Evolutionary conservation across 78 protist genomes (phyloP), one percentile per base, ranked within the genome.

Genomic region (Cavenderia fasciculata): DNA sequence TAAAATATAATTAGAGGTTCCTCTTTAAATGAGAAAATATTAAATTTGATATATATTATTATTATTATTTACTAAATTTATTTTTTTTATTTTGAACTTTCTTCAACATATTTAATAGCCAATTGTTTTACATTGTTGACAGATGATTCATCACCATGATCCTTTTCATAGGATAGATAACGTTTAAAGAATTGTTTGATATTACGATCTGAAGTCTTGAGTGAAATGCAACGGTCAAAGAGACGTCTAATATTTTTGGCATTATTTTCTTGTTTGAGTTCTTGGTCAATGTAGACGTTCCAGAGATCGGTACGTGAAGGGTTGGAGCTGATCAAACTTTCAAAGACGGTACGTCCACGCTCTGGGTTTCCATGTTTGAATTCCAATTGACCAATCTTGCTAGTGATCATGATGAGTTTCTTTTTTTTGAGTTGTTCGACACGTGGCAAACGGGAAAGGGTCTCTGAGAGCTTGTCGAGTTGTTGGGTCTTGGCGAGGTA

Each of bases 301-400:
- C 99, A 98, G 33, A 98, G 8, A 70, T 98, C 99, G 21, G 96
- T 18, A 23, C 99, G 74, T 57, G 86, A 97, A 10, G 99, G 99
- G 52, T 89, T 74, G 27, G 2, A 71, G 29, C 87, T 16, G 19
- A 98, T 70, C 6, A 98, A 56, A 14, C 95, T 96, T 59, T 76
- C 95, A 43, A 89, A 92, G 16, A 92, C 59, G 14, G 86, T 62
- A 19, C 94, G 62, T 51, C 92, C 99, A 19, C 99, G 85, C 78
- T 96, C 99, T 6, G 72, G 44, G 14, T 79, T 72, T 8, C 99
- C 99, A 19, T 27, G 51, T 73, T 94, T 96, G 86, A 95, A 98
- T 85, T 98, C 99, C 52, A 94, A 47, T 70, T 85, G 94, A 31
- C 88, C 99, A 36, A 87, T 94, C 92, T 95, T 95, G 74, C 59